phyloP scores from a whole-genome alignment of 805 yeast species.

The Candida stauntonica region DNA sequence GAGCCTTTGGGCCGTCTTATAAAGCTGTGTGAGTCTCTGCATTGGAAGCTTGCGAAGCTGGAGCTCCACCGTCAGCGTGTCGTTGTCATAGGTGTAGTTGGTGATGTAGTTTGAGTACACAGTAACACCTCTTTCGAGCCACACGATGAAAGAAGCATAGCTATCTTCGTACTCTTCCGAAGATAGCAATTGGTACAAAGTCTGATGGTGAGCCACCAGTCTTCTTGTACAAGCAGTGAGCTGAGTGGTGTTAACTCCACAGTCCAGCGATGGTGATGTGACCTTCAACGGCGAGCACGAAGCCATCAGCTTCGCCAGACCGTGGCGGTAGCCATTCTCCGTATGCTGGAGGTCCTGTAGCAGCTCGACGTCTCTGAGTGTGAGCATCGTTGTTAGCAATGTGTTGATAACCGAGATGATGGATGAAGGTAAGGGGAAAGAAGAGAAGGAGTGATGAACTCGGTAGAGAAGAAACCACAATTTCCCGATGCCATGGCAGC shows the following conservation, averaged over 20 bases:
- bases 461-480: too few species aligned
- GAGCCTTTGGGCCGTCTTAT: slow-evolving; percentile 9
- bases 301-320: slow-evolving; percentile 15
- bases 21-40: slow-evolving; percentile 13
- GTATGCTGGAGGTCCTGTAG: slow-evolving; percentile 15
- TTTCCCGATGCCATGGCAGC: too few species aligned
- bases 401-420: too few species aligned
- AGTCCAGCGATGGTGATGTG: too few species aligned
- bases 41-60: slow-evolving; percentile 16
- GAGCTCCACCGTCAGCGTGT: slow-evolving; percentile 12
- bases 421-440: background rate
- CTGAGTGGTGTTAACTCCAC: background rate
- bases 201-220: slow-evolving; percentile 18
- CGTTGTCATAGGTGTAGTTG: slow-evolving; percentile 7
- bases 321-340: slow-evolving; percentile 15
- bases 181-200: slow-evolving; percentile 4
- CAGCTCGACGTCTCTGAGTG: slow-evolving; percentile 10
- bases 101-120: slow-evolving; percentile 14
- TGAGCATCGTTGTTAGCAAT: slow-evolving; percentile 2
- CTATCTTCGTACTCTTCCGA: slow-evolving; percentile 1
- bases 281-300: slow-evolving; percentile 12
- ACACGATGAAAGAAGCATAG: slow-evolving; percentile 4
- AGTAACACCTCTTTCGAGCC: slow-evolving; percentile 12
- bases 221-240: slow-evolving; percentile 11
- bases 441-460: too few species aligned